Evolutionary conservation across 2,329 filamentous ascomycete genomes (phyloP), one percentile per base, ranked within the genome.

Genomic region (Colletotrichum spaethianum): DNA sequence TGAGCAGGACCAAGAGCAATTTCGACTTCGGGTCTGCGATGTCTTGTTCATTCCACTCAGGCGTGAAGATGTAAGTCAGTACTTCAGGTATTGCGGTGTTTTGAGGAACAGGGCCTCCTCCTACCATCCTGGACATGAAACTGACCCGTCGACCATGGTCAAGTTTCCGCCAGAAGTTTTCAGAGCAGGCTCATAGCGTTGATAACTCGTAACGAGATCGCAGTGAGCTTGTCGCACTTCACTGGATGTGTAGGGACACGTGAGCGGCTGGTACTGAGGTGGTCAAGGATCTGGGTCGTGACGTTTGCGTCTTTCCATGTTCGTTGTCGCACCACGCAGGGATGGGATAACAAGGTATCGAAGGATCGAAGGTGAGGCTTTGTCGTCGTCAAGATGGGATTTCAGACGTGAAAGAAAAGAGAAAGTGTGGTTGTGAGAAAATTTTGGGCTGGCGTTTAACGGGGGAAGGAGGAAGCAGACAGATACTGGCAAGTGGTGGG

Each of bases 41-140:
- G 38, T 87, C 84, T 9, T 75, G 78, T 1, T 87, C 63, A 65
- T 87, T 86, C 79, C 79, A 82, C 61, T 87, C 86, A 0, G 84
- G 84, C 0, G 83, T 75, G 6, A 86, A 57, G 16, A 82, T 83
- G 75, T 74, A 82, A 9, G 31, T 12, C 1, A 55, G 33, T 0
- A 3, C 1, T 31, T 11, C 28, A 6, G 31, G 52, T 5, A 42
- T 16, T 6, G 16, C 40, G 5, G 5, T 6, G 9, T 23, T 36
- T 4, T 55, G 4, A 36, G 52, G 31, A 55, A 42, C 40, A 18
- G 40, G 40, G 12, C 40, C 40, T 42, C 40, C 40, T 18, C 14
- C 16, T 42, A 18, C 40, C 40, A 42, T 18, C 14, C 40, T 42
- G 40, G 40, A 42, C 40, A 42, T 42, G 40, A 3, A 4, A 12